phyloP scores from a whole-genome alignment of 352 stramenopile genomes.

The Phytophthora niederhauseri region DNA sequence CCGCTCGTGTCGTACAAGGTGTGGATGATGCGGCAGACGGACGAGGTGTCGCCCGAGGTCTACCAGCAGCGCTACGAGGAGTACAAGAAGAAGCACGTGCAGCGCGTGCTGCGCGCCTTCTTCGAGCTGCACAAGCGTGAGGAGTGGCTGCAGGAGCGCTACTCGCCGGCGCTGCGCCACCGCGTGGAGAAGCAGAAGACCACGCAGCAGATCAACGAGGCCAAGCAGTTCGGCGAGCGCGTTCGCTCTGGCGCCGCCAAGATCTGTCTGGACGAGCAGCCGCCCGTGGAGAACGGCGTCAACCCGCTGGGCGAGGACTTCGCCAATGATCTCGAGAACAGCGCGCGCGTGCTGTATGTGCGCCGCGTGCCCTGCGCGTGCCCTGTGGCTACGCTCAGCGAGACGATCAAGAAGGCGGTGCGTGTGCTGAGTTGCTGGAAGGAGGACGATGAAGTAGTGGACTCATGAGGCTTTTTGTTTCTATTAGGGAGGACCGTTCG shows the following conservation, averaged over 20 bases:
- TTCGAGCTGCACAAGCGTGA: conserved; percentile 87
- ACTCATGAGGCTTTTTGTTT: conserved; percentile 8
- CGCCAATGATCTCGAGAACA: conserved; percentile 82
- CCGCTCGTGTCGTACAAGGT: conserved; percentile 87
- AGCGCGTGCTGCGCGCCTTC: conserved; percentile 80
- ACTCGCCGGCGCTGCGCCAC: conserved; percentile 77
- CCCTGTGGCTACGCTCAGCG: conserved; percentile 66
- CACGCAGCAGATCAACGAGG: conserved; percentile 70
- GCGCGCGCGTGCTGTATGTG: conserved; percentile 77
- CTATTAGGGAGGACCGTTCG: conserved; percentile 69
- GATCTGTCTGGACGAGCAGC: conserved; percentile 73
- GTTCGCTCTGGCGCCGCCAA: conserved; percentile 53
- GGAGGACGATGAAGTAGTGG: background rate
- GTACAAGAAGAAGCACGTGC: conserved; percentile 90
- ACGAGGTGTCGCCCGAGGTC: conserved; percentile 78
- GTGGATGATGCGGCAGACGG: conserved; percentile 90
- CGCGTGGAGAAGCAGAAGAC: conserved; percentile 70
- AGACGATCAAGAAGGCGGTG: conserved; percentile 87
- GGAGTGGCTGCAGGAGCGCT: conserved; percentile 88
- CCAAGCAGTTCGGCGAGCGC: conserved; percentile 77
- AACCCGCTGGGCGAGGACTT: conserved; percentile 55
- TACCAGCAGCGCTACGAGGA: conserved; percentile 90
- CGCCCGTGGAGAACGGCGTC: conserved; percentile 20
- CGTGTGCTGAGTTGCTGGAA: conserved; percentile 11
- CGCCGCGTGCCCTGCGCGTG: conserved; percentile 83